Percentiles rank a stretch among this genome's conserved stretches.
Evolutionary conservation across 345 rosid genomes (phyloP).

Genomic region (Eucalyptus curtisii): DNA sequence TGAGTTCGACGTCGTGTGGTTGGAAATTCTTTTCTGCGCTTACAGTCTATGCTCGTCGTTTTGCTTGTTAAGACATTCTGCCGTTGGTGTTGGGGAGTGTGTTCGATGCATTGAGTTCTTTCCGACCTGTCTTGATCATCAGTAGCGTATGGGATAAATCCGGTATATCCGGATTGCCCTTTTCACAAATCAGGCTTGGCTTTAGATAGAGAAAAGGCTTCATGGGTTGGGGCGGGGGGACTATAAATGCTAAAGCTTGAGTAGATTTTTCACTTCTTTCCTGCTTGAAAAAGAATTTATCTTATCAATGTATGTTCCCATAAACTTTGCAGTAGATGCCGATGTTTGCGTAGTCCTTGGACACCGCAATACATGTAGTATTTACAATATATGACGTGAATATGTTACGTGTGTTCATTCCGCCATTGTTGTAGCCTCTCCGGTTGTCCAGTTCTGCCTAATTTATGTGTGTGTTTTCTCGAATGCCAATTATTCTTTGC

Average conservation of each 20-base stretch:
- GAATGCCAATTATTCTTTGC: not conserved
- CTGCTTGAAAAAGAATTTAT: not conserved
- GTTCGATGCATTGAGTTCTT: not conserved
- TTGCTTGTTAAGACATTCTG: not conserved
- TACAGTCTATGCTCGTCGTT: not conserved
- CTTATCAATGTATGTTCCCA: not conserved
- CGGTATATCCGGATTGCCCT: not conserved
- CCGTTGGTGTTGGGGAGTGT: not conserved
- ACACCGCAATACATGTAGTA: not conserved
- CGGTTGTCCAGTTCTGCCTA: not conserved
- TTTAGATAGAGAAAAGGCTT: not conserved
- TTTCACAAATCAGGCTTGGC: not conserved
- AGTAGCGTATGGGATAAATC: not conserved
- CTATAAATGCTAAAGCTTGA: not conserved
- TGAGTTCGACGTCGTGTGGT: not conserved
- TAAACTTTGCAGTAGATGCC: not conserved
- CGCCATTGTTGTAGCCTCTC: not conserved
- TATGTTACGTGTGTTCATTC: not conserved
- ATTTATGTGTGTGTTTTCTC: not conserved
- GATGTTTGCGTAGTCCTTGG: not conserved
- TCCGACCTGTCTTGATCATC: not conserved
- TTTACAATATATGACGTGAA: not conserved
- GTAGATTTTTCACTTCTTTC: not conserved
- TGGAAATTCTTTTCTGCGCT: not conserved
- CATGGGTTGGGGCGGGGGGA: not conserved